A percentile compares a stretch with the other conserved stretches of the same genome.
Conservation (phyloP, 2,329 filamentous ascomycete species). For the Cadophora sp. region DNA sequence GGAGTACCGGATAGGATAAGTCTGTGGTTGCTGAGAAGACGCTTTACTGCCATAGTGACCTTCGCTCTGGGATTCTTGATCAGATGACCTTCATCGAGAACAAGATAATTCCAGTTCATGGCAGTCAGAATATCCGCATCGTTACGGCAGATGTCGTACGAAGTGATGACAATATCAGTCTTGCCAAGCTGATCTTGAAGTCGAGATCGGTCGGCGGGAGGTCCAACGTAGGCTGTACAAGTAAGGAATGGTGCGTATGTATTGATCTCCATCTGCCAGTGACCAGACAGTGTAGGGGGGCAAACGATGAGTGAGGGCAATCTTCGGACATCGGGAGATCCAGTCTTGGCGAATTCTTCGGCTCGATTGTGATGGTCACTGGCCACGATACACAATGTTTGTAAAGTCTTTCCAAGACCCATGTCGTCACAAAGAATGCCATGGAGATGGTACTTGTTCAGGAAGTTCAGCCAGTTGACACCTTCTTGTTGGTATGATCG, state of each 20-base stretch:
- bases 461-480: slow-evolving; percentile 97
- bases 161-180: slow-evolving; percentile 94
- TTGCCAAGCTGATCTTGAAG: slow-evolving; percentile 73
- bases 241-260: slow-evolving; percentile 94
- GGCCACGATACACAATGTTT: slow-evolving; percentile 96
- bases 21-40: slow-evolving; percentile 87
- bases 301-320: slow-evolving; percentile 95
- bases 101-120: slow-evolving; percentile 95
- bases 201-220: slow-evolving; percentile 78
- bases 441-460: slow-evolving; percentile 97
- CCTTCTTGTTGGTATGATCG: slow-evolving; percentile 98
- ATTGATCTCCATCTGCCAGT: slow-evolving; percentile 98
- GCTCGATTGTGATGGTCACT: slow-evolving; percentile 95
- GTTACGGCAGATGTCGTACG: slow-evolving; percentile 97
- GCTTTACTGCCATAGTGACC: slow-evolving; percentile 91
- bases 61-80: slow-evolving; percentile 99
- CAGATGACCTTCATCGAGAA: slow-evolving; percentile 94
- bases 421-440: slow-evolving; percentile 99
- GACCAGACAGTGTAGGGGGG: slow-evolving; percentile 92
- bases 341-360: slow-evolving; percentile 86
- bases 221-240: slow-evolving; percentile 89
- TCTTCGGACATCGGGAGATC: slow-evolving; percentile 76
- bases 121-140: slow-evolving; percentile 85
- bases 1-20: slow-evolving; percentile 96
- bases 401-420: slow-evolving; percentile 96